Evolutionary conservation across 768 basidiomycete genomes (phyloP).

Genomic region (Scleroderma citrinum): DNA sequence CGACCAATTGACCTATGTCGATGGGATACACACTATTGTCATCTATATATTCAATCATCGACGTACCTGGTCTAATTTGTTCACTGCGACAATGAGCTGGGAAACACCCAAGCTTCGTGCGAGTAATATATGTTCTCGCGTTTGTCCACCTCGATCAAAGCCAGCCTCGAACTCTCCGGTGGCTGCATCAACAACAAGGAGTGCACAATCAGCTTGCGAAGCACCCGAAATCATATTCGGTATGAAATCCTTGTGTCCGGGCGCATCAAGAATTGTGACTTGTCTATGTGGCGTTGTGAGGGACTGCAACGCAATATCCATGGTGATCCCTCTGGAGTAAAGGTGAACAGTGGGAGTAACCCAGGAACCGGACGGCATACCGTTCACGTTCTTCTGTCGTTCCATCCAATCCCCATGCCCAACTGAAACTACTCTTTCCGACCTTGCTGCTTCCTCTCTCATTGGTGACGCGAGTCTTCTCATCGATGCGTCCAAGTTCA

Average conservation of each 20-base stretch:
- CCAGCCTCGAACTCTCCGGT: slow-evolving; percentile 95
- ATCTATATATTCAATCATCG: not conserved
- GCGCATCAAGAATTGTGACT: slow-evolving; percentile 94
- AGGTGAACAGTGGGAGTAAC: slow-evolving; percentile 2
- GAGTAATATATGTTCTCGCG: slow-evolving; percentile 87
- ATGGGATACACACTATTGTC: not conserved
- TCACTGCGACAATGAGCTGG: slow-evolving; percentile 88
- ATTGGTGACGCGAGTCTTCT: slow-evolving; percentile 77
- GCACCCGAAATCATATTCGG: slow-evolving; percentile 99
- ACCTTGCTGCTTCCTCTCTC: slow-evolving; percentile 85
- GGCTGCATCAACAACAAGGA: slow-evolving; percentile 88
- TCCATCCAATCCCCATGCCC: slow-evolving; percentile 97
- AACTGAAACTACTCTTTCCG: slow-evolving; percentile 94
- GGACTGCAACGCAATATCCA: slow-evolving; percentile 89
- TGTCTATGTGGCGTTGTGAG: slow-evolving; percentile 66
- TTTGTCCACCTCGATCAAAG: slow-evolving; percentile 92
- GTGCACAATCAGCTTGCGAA: slow-evolving; percentile 90
- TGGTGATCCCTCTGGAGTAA: slow-evolving; percentile 80
- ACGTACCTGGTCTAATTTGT: slow-evolving; percentile 87
- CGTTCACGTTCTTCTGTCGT: slow-evolving; percentile 89
- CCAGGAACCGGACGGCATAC: slow-evolving; percentile 36
- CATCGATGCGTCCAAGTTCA: slow-evolving; percentile 83
- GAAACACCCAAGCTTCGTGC: slow-evolving; percentile 89
- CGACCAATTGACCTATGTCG: slow-evolving; percentile 77
- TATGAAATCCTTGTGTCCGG: slow-evolving; percentile 95